Evolutionary conservation across 768 basidiomycete species (phyloP).

Genomic region (Suillus lakei): DNA sequence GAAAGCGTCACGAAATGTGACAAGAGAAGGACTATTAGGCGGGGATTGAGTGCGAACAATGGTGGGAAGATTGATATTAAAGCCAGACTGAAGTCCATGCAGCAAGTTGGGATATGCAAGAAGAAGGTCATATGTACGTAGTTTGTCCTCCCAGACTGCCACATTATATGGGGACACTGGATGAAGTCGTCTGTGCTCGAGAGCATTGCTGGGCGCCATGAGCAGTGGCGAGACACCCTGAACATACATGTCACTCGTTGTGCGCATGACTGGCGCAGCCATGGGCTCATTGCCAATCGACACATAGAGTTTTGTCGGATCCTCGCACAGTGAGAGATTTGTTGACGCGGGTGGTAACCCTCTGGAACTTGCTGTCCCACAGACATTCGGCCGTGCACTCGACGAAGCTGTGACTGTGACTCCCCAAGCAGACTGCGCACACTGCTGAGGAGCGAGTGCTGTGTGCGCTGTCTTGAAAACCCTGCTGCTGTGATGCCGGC

Average conservation of each 20-base stretch:
- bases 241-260: constrained; percentile 41
- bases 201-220: constrained; percentile 12
- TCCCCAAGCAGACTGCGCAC: neutral
- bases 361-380: neutral
- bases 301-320: constrained; percentile 31
- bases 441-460: neutral
- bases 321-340: constrained; percentile 7
- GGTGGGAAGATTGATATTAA: constrained; percentile 36
- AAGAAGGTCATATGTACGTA: constrained; percentile 33
- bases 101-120: constrained; percentile 22
- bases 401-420: neutral
- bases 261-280: constrained; percentile 34
- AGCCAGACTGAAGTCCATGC: constrained; percentile 32
- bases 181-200: constrained; percentile 14
- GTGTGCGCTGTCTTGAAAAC: neutral
- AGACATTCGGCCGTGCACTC: neutral
- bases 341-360: too few relatives aligned
- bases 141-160: constrained; percentile 30
- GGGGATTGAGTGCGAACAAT: constrained; percentile 37
- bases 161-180: constrained; percentile 36
- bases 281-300: constrained; percentile 35
- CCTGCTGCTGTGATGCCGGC: neutral
- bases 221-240: constrained; percentile 39
- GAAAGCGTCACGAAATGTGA: constrained; percentile 10
- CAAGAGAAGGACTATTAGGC: constrained; percentile 36